Evolutionary conservation across 805 yeast species (phyloP), one percentile per base, ranked within the genome.

Genomic region (Naumovozyma baii): DNA sequence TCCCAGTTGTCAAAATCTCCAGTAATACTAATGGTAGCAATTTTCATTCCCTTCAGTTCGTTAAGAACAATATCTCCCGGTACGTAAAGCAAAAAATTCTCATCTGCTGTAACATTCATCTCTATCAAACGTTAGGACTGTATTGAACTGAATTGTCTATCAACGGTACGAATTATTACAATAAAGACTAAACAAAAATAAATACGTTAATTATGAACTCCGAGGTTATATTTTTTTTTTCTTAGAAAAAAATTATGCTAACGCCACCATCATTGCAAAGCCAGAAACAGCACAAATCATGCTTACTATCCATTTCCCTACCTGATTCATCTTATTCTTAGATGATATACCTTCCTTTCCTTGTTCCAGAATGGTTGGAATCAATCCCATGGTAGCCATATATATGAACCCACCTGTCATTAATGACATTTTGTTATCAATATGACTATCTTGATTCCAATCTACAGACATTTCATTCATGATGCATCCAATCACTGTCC

Each of bases 331-430:
- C 31, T 12, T 29, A 5, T 14, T n/a, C 14, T 14, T n/a, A 5
- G 5, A 12, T 29, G 7, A 14, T 29, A 9, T 29, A 5, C 5
- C 14, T 29, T 29, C 15, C 5, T 29, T 14, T n/a, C 31, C 31
- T 29, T 29, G 26, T 7, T 22, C 10, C 26, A 29, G 14, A 8
- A 29, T 12, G 14, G 13, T 29, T 1, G 92, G 90, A 30, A 82
- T 73, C n/a, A 82, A 81, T 34, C 83, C 81, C 17, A 80, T 79
- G 0, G 81, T 70, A 5, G 83, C 84, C 45, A 82, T 78, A 54
- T 82, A 82, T 18, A 82, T 55, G 52, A 82, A 78, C 5, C 84
- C 83, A 45, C 90, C 92, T 1, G 87, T 83, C 1, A 87, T 79
- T 52, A 81, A 87, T 34, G 80, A 60, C 12, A 80, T 70, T 39